A percentile compares a stretch with the other conserved stretches of the same genome.
Evolutionary conservation across 495 filamentous ascomycete genomes (phyloP).

Genomic region (Xylaria grammica): DNA sequence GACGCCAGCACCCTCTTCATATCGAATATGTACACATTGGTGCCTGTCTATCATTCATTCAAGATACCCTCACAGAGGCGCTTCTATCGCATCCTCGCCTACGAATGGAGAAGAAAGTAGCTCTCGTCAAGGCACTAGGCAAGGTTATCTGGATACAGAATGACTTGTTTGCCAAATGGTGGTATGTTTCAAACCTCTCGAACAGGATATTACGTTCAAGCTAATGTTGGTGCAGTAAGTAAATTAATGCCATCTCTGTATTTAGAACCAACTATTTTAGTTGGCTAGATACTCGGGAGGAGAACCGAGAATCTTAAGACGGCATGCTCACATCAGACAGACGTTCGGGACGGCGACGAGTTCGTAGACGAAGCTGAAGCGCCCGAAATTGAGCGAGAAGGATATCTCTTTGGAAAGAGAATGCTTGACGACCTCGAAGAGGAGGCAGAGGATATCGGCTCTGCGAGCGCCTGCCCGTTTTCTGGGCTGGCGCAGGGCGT

Average conservation of each 20-base stretch:
- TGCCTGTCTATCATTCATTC: constrained; percentile 68
- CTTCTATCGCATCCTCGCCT: constrained; percentile 72
- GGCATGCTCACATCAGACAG: constrained; percentile 12
- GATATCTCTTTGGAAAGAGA: constrained; percentile 57
- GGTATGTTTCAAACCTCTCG: constrained; percentile 5
- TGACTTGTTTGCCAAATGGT: constrained; percentile 79
- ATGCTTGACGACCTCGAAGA: constrained; percentile 44
- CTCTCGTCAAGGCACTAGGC: constrained; percentile 66
- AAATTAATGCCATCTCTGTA: background rate
- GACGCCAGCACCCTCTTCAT: constrained; percentile 67
- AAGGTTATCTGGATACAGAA: constrained; percentile 76
- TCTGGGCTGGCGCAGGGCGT: constrained; percentile 23
- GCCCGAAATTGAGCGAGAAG: constrained; percentile 64
- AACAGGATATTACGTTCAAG: background rate
- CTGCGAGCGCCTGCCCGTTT: constrained; percentile 30
- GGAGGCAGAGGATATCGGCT: constrained; percentile 15
- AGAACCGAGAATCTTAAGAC: background rate
- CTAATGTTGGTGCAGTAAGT: constrained; percentile 20
- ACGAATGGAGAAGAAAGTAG: constrained; percentile 65
- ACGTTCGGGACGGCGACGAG: constrained; percentile 73
- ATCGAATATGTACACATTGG: constrained; percentile 80
- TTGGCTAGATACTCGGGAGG: background rate
- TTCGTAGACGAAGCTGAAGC: constrained; percentile 65
- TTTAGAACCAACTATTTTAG: background rate
- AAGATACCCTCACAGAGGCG: constrained; percentile 75